phyloP scores from a whole-genome alignment of 1,139 yeast species.

The Geotrichum citri-aurantii region DNA sequence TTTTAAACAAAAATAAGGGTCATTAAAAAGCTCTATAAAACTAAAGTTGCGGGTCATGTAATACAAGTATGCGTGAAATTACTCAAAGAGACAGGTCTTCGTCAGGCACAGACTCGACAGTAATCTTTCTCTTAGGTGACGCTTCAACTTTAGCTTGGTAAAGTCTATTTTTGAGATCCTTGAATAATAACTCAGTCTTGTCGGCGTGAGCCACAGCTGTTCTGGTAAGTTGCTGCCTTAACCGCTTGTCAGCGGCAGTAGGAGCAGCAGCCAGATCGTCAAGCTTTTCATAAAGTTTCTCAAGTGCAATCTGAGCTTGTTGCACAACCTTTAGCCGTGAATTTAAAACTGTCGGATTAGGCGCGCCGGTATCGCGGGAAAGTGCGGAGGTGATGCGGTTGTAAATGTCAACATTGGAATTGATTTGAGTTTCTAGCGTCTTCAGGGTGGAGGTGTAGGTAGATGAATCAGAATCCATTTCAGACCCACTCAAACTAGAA shows the following conservation, averaged over 20 bases:
- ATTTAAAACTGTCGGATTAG: neutral
- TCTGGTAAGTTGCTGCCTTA: constrained; percentile 13
- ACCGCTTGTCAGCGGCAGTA: neutral
- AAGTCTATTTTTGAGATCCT: neutral
- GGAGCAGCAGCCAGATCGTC: neutral
- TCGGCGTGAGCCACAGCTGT: constrained; percentile 16
- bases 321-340: constrained; percentile 11
- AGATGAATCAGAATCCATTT: neutral
- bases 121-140: neutral
- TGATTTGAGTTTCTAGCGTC: neutral
- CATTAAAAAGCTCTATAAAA: neutral
- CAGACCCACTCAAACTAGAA: neutral
- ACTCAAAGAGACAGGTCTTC: constrained; percentile 1
- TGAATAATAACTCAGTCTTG: constrained; percentile 7
- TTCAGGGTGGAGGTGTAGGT: neutral
- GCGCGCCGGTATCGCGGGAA: neutral
- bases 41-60: neutral
- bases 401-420: constrained; percentile 3
- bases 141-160: neutral
- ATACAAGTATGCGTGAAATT: neutral
- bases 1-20: neutral
- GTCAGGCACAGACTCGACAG: constrained; percentile 8
- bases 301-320: constrained; percentile 12
- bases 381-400: constrained; percentile 2
- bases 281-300: constrained; percentile 9